These are phyloP conservation scores for Herpotrichia juniperi DNA, from an alignment of 2,329 filamentous ascomycete genomes.

Conservation along the genomic window DNA sequence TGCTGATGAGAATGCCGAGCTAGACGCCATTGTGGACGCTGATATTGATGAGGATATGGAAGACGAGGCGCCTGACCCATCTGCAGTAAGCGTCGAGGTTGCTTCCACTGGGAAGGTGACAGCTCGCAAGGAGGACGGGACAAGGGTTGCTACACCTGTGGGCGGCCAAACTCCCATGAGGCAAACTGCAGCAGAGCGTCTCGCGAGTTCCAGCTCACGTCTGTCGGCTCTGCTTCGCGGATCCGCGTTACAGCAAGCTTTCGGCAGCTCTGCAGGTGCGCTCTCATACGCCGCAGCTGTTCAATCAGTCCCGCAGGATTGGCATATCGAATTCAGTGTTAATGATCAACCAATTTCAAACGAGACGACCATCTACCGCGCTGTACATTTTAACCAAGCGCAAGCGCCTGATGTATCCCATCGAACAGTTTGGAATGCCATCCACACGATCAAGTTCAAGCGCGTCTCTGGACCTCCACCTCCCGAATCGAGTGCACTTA, in stretches of 20 bases:
- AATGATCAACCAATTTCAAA: constrained; percentile 83
- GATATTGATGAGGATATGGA: constrained; percentile 86
- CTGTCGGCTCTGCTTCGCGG: constrained; percentile 38
- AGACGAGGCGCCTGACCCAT: constrained; percentile 77
- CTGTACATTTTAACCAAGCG: constrained; percentile 76
- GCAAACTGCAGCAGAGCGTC: constrained; percentile 35
- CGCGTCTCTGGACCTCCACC: constrained; percentile 84
- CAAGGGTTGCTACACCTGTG: constrained; percentile 80
- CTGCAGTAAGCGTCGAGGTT: constrained; percentile 90
- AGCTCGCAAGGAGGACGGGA: constrained; percentile 90
- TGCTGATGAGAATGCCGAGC: constrained; percentile 67
- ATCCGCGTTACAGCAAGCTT: constrained; percentile 38
- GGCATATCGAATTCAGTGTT: constrained; percentile 96
- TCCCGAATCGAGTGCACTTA: constrained; percentile 70
- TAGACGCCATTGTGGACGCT: constrained; percentile 90
- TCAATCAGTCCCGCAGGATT: constrained; percentile 82
- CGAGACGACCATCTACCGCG: constrained; percentile 94
- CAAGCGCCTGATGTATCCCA: constrained; percentile 69
- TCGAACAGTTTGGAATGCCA: constrained; percentile 85
- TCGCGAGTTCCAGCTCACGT: constrained; percentile 33
- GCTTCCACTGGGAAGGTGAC: constrained; percentile 86
- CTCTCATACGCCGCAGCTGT: constrained; percentile 86
- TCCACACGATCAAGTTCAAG: constrained; percentile 91
- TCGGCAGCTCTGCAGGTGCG: constrained; percentile 54
- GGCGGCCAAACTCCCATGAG: constrained; percentile 54